Conservation (phyloP, 2,329 filamentous ascomycete genomes). For the Ceratocystis variospora region DNA sequence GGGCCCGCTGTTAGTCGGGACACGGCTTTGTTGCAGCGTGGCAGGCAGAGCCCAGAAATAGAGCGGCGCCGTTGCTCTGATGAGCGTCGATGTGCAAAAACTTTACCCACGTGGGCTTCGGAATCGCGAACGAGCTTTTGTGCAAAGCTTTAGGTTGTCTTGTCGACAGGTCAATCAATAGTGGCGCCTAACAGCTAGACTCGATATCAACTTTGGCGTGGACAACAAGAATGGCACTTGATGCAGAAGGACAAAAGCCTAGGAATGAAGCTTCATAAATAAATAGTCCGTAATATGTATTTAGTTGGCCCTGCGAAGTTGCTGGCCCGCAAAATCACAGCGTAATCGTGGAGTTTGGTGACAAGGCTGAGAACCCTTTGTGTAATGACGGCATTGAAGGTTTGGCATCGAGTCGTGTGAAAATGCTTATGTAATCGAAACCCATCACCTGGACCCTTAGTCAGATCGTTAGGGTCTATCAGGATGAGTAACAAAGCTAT, state of each 20-base stretch:
- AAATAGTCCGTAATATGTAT: constrained; percentile 1
- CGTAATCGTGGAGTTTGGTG: not conserved
- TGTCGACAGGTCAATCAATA: too few species aligned
- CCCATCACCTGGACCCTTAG: not conserved
- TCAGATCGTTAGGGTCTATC: not conserved
- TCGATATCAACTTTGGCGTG: not conserved
- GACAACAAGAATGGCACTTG: not conserved
- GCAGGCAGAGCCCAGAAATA: too few species aligned
- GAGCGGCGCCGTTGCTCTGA: too few species aligned
- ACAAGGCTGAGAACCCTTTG: not conserved
- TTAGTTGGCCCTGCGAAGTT: not conserved
- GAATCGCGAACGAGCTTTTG: too few species aligned
- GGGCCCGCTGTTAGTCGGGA: too few species aligned
- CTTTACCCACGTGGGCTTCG: too few species aligned
- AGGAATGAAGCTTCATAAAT: not conserved
- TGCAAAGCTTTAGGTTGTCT: too few species aligned
- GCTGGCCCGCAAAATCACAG: not conserved
- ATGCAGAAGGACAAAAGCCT: not conserved
- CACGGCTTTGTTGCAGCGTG: too few species aligned
- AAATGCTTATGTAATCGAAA: not conserved
- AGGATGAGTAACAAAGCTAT: not conserved
- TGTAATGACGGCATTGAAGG: not conserved
- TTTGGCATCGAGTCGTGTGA: not conserved
- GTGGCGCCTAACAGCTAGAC: not conserved
- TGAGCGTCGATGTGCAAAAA: too few species aligned